These are phyloP conservation scores for Microcyclospora pomicola DNA, from an alignment of 2,329 filamentous ascomycete species.

Conservation along the genomic window DNA sequence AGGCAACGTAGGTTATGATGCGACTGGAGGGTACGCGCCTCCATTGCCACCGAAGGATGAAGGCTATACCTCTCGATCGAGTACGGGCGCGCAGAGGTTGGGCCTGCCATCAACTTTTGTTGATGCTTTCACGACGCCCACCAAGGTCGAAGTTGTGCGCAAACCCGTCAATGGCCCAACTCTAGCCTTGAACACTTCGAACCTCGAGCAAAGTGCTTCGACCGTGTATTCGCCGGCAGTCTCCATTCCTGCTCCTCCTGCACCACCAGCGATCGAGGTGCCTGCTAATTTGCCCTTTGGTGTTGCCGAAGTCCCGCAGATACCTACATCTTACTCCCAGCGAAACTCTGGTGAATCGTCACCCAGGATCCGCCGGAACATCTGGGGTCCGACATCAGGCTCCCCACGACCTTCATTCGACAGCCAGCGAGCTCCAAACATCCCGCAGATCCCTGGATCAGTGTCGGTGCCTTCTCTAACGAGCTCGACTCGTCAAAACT, in stretches of 20 bases:
- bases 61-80: slow-evolving; percentile 23
- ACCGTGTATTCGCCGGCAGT: slow-evolving; percentile 23
- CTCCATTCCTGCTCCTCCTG: slow-evolving; percentile 31
- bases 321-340: slow-evolving; percentile 12
- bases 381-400: slow-evolving; percentile 15
- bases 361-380: slow-evolving; percentile 11
- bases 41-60: slow-evolving; percentile 29
- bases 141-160: not conserved
- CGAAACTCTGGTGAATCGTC: slow-evolving; percentile 18
- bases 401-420: slow-evolving; percentile 21
- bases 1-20: slow-evolving; percentile 6
- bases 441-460: slow-evolving; percentile 14
- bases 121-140: not conserved
- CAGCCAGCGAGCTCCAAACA: slow-evolving; percentile 13
- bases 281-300: slow-evolving; percentile 7
- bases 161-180: too few species aligned
- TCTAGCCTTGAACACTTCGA: slow-evolving; percentile 3
- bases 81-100: slow-evolving; percentile 14
- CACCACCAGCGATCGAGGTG: slow-evolving; percentile 2
- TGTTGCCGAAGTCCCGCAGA: slow-evolving; percentile 12
- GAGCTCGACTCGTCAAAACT: slow-evolving; percentile 16
- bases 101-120: not conserved
- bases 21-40: slow-evolving; percentile 18
- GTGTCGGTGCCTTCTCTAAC: slow-evolving; percentile 23
- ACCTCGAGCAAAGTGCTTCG: slow-evolving; percentile 5